A percentile compares a stretch with the other conserved stretches of the same genome.
Conservation (phyloP, 768 basidiomycete species). For the Tricholoma bakamatsutake region DNA sequence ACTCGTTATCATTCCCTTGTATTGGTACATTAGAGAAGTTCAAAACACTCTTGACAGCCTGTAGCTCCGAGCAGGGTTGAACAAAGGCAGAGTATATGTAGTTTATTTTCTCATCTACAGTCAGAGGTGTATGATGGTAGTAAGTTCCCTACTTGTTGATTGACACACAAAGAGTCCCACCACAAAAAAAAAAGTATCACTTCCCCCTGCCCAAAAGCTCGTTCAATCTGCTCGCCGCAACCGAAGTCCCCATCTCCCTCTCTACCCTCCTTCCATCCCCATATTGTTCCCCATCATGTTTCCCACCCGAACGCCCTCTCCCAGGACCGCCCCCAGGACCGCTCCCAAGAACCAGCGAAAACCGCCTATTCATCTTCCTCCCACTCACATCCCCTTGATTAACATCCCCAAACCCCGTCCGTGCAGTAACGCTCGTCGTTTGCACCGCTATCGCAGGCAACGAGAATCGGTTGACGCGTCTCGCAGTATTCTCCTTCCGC, state of each 20-base stretch:
- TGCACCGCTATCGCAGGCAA: slow-evolving; percentile 50
- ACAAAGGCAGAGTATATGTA: too few species aligned
- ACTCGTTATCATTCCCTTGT: too few species aligned
- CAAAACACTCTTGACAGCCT: too few species aligned
- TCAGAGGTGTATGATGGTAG: too few species aligned
- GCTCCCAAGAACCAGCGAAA: slow-evolving; percentile 58
- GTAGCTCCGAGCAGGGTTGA: too few species aligned
- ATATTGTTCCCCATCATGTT: slow-evolving; percentile 14
- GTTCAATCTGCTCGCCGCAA: slow-evolving; percentile 48
- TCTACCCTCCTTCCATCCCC: slow-evolving; percentile 5
- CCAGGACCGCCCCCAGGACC: slow-evolving; percentile 12
- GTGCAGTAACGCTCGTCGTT: slow-evolving; percentile 62
- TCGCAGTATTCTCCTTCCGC: slow-evolving; percentile 53
- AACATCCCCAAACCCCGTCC: slow-evolving; percentile 25
- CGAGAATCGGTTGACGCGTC: slow-evolving; percentile 66
- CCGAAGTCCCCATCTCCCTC: slow-evolving; percentile 32
- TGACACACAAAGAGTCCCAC: too few species aligned
- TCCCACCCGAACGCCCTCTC: neutral
- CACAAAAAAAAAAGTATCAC: neutral
- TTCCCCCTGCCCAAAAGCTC: slow-evolving; percentile 44
- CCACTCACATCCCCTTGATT: neutral
- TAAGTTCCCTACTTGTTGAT: too few species aligned
- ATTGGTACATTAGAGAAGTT: too few species aligned
- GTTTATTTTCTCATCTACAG: too few species aligned
- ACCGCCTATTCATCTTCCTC: slow-evolving; percentile 42